Percentiles rank a stretch among this genome's conserved stretches.
Evolutionary conservation across 805 yeast species (phyloP).

Genomic region (Nematodospora valgi): DNA sequence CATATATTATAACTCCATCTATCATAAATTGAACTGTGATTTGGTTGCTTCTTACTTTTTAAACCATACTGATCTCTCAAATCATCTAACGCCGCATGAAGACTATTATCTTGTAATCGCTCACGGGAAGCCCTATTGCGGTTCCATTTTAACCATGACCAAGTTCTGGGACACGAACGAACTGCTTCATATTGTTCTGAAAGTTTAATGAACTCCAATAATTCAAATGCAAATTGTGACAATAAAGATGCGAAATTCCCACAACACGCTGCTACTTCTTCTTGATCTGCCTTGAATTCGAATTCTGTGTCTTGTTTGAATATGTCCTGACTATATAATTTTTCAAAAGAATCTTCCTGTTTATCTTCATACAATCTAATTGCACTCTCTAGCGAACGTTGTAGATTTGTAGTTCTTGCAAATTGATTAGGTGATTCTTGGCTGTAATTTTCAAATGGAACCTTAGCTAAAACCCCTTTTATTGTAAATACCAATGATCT

Average conservation of each 20-base stretch:
- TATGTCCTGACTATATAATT: constrained; percentile 53
- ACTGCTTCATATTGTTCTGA: constrained; percentile 36
- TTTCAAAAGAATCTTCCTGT: constrained; percentile 54
- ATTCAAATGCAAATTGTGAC: constrained; percentile 58
- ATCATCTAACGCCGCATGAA: constrained; percentile 33
- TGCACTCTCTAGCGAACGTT: constrained; percentile 47
- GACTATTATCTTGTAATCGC: constrained; percentile 14
- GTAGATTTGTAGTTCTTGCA: constrained; percentile 42
- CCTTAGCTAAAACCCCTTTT: constrained; percentile 54
- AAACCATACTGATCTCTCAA: constrained; percentile 24
- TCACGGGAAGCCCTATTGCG: background rate
- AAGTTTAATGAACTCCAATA: constrained; percentile 44
- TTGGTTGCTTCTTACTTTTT: background rate
- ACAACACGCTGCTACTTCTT: constrained; percentile 80
- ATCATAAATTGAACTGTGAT: constrained; percentile 1
- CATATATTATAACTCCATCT: constrained; percentile 33
- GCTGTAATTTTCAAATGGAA: constrained; percentile 47
- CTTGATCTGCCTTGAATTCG: constrained; percentile 55
- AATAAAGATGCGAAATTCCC: constrained; percentile 72
- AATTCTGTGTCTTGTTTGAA: constrained; percentile 36
- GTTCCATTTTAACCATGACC: constrained; percentile 49
- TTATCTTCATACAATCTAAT: constrained; percentile 52
- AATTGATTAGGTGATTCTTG: constrained; percentile 28
- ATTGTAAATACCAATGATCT: constrained; percentile 63
- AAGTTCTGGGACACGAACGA: constrained; percentile 25